Conservation (phyloP, 306 rosid species). For the Benincasa hispida region DNA sequence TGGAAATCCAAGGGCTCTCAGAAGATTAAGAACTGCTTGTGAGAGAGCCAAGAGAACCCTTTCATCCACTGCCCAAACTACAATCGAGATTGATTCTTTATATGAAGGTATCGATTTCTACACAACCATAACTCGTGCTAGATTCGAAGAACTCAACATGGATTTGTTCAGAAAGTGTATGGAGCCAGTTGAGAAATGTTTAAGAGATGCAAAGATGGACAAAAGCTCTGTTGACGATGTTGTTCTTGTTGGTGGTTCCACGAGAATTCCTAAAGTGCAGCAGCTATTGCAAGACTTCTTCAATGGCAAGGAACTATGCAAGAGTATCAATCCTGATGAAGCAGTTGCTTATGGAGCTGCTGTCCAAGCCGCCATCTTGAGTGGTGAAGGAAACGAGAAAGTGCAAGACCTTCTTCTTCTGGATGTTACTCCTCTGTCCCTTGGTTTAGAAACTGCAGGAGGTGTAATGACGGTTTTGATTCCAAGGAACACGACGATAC, state of each 20-base stretch:
- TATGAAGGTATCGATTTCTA: constrained; percentile 67
- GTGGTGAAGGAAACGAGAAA: constrained; percentile 67
- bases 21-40: constrained; percentile 61
- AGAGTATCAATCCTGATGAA: constrained; percentile 66
- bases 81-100: constrained; percentile 66
- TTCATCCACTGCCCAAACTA: constrained; percentile 62
- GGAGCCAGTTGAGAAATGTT: constrained; percentile 74
- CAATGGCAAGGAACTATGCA: constrained; percentile 64
- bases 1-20: constrained; percentile 59
- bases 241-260: constrained; percentile 77
- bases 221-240: constrained; percentile 58
- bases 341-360: constrained; percentile 78
- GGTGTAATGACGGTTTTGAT: constrained; percentile 69
- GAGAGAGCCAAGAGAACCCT: constrained; percentile 81
- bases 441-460: constrained; percentile 63
- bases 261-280: constrained; percentile 71
- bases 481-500: constrained; percentile 62
- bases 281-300: constrained; percentile 67
- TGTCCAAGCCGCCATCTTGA: constrained; percentile 65
- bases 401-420: constrained; percentile 60
- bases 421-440: constrained; percentile 61
- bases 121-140: constrained; percentile 54
- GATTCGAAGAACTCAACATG: constrained; percentile 75
- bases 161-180: constrained; percentile 62
- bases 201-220: constrained; percentile 72